phyloP scores from a whole-genome alignment of 176 grass and related monocot genomes.

The Phyllostachys edulis region DNA sequence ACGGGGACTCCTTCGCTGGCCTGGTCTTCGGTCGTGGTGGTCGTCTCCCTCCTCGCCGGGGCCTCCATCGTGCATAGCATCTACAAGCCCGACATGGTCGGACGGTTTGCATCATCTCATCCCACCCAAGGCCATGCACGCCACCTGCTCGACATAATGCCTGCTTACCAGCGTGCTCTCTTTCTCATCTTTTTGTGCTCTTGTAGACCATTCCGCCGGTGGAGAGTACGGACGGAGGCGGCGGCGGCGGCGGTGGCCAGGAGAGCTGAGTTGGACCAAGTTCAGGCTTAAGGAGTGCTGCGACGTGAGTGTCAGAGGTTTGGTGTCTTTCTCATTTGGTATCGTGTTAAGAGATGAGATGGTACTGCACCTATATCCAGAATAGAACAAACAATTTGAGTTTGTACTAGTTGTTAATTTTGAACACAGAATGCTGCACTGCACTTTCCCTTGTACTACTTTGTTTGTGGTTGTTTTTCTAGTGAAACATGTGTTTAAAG shows the following conservation, averaged over 20 bases:
- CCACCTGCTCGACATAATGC: neutral
- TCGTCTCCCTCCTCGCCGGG: neutral
- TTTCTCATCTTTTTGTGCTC: too few species aligned
- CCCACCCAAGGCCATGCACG: neutral
- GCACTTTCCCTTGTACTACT: too few species aligned
- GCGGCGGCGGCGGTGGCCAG: neutral
- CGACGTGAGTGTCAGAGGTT: neutral
- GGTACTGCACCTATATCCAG: too few species aligned
- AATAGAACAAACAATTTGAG: too few species aligned
- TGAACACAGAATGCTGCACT: too few species aligned
- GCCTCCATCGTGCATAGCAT: neutral
- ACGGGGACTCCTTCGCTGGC: conserved; percentile 60
- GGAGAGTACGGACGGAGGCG: neutral
- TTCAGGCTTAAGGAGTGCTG: neutral
- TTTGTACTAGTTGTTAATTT: too few species aligned
- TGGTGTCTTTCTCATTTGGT: too few species aligned
- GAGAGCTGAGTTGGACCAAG: neutral
- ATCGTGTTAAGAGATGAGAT: too few species aligned
- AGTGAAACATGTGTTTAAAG: too few species aligned
- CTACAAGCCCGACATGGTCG: neutral
- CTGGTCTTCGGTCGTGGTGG: conserved; percentile 55
- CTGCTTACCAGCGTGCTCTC: neutral
- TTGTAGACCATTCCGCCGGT: neutral
- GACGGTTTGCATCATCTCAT: neutral
- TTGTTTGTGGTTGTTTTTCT: too few species aligned